A percentile compares a stretch with the other conserved stretches of the same genome.
Conservation (phyloP, 345 rosid genomes). For the Populus nigra region DNA sequence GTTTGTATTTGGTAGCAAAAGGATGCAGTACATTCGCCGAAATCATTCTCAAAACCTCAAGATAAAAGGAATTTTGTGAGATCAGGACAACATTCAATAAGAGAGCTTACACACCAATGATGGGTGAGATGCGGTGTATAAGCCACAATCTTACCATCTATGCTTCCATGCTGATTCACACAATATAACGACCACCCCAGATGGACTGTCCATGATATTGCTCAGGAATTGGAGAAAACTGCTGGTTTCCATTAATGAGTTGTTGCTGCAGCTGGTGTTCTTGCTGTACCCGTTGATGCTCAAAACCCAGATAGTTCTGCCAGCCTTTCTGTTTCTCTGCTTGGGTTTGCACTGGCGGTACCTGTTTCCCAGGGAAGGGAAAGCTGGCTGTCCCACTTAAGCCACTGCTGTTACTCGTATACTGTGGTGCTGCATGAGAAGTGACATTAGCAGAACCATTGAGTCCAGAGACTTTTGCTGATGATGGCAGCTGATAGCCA, state of each 20-base stretch:
- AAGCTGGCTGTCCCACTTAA: slow-evolving; percentile 53
- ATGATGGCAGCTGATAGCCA: slow-evolving; percentile 71
- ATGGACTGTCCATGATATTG: slow-evolving; percentile 78
- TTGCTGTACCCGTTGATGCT: slow-evolving; percentile 40
- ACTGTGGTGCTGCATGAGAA: slow-evolving; percentile 50
- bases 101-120: not conserved
- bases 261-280: slow-evolving; percentile 58
- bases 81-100: not conserved
- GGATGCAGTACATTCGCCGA: slow-evolving; percentile 55
- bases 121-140: not conserved
- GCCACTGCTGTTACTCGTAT: slow-evolving; percentile 46
- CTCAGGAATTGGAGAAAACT: slow-evolving; percentile 58
- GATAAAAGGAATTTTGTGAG: slow-evolving; percentile 15
- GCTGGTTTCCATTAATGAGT: slow-evolving; percentile 50
- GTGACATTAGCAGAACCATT: slow-evolving; percentile 40
- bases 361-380: slow-evolving; percentile 88
- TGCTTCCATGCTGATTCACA: slow-evolving; percentile 62
- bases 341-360: slow-evolving; percentile 46
- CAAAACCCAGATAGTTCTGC: slow-evolving; percentile 49
- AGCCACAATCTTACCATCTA: slow-evolving; percentile 41
- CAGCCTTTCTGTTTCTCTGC: slow-evolving; percentile 49
- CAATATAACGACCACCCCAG: slow-evolving; percentile 72
- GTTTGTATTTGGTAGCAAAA: slow-evolving; percentile 53
- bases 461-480: slow-evolving; percentile 43
- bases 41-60: slow-evolving; percentile 51